These are phyloP conservation scores for Metschnikowia cubensis DNA, from an alignment of 805 yeast species.

Conservation along the genomic window DNA sequence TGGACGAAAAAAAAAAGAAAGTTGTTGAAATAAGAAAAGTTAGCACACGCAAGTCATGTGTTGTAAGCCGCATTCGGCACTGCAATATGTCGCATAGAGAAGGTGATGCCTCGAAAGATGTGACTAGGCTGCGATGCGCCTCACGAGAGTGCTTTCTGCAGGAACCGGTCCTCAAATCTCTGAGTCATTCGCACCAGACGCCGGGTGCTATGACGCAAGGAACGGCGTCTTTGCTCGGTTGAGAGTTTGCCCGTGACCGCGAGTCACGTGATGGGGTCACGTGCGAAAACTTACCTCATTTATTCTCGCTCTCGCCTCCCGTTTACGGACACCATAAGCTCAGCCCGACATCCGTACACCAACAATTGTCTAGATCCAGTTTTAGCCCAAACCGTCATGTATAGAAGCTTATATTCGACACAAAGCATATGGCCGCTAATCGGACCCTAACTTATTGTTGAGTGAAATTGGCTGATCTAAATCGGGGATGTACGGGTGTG, in stretches of 20 bases:
- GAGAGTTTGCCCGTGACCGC: background rate
- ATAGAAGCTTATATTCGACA: background rate
- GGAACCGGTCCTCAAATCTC: background rate
- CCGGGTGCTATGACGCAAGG: conserved; percentile 1
- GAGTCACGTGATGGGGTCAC: background rate
- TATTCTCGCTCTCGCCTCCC: conserved; percentile 1
- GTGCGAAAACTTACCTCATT: background rate
- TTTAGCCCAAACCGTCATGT: background rate
- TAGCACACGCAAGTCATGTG: background rate
- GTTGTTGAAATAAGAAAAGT: background rate
- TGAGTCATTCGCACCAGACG: conserved; percentile 5
- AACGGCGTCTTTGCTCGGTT: background rate
- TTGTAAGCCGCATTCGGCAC: conserved; percentile 1
- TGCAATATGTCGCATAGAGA: background rate
- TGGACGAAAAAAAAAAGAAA: background rate
- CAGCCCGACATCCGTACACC: background rate
- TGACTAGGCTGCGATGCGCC: background rate
- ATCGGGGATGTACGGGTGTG: conserved; percentile 1
- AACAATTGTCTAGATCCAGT: background rate
- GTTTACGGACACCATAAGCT: background rate
- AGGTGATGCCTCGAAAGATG: conserved; percentile 2
- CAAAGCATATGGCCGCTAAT: too few species aligned
- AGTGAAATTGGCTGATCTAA: too few species aligned
- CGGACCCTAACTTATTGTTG: too few species aligned
- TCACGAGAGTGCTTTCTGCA: background rate